Percentiles rank a stretch among this genome's conserved stretches.
phyloP scores from a whole-genome alignment of 148 eudicot species.

The Diospyros lotus region DNA sequence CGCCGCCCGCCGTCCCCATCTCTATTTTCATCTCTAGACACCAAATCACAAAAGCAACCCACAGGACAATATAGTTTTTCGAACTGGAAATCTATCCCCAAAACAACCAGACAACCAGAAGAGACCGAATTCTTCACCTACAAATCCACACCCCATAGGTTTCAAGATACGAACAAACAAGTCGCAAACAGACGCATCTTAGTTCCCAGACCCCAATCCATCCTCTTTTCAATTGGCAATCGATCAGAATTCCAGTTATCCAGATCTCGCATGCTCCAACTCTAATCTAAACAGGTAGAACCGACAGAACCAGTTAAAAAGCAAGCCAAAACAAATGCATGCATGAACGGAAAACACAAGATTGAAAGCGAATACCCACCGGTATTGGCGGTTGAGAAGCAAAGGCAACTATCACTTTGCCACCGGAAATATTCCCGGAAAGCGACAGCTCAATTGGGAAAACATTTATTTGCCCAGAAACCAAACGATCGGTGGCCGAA shows the following conservation, averaged over 20 bases:
- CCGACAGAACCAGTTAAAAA: neutral
- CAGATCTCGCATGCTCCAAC: slow-evolving; percentile 7
- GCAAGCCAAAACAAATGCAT: neutral
- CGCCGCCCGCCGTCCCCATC: slow-evolving; percentile 40
- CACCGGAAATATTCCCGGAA: neutral
- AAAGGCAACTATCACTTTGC: neutral
- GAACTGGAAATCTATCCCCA: neutral
- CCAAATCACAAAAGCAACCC: neutral
- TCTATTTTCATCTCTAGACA: slow-evolving; percentile 34
- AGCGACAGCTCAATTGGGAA: neutral
- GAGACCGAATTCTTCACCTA: neutral
- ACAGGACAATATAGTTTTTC: slow-evolving; percentile 2
- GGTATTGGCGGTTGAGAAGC: slow-evolving; percentile 1
- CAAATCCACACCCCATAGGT: neutral
- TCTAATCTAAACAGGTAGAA: slow-evolving; percentile 7
- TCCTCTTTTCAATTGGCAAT: neutral
- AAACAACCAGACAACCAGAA: neutral
- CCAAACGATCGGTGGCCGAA: slow-evolving; percentile 5
- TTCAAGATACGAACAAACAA: neutral
- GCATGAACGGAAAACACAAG: neutral
- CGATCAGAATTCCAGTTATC: neutral
- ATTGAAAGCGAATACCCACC: slow-evolving; percentile 2
- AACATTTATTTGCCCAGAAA: neutral
- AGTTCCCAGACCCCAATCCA: neutral
- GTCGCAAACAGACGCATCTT: slow-evolving; percentile 5